These are phyloP conservation scores for Monilinia laxa DNA, from an alignment of 2,329 filamentous ascomycete species.

Conservation along the genomic window DNA sequence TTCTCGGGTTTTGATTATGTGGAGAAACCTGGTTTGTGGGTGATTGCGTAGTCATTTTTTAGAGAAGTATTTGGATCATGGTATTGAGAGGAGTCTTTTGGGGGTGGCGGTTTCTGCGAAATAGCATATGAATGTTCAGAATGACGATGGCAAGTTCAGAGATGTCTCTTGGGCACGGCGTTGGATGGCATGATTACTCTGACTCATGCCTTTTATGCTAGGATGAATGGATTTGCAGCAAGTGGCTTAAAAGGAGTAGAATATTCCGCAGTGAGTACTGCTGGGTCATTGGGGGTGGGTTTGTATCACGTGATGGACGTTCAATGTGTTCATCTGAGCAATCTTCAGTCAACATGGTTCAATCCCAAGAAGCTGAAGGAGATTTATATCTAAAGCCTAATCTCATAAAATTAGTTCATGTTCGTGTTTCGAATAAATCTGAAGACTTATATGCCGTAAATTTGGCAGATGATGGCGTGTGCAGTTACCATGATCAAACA, in stretches of 20 bases:
- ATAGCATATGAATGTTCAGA: too few species aligned
- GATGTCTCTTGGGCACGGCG: neutral
- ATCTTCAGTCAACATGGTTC: neutral
- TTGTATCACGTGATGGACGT: neutral
- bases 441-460: neutral
- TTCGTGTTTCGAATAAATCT: neutral
- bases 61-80: conserved; percentile 8
- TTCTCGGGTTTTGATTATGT: conserved; percentile 14
- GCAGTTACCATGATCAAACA: neutral
- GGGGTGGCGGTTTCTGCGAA: neutral
- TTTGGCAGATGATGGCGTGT: neutral
- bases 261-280: neutral
- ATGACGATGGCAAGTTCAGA: neutral
- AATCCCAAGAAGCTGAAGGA: neutral
- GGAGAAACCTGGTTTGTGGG: conserved; percentile 19
- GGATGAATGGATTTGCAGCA: neutral
- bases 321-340: neutral
- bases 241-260: neutral
- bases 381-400: neutral
- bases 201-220: neutral
- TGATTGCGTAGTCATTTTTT: conserved; percentile 20
- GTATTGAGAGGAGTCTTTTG: neutral
- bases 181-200: neutral
- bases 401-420: neutral
- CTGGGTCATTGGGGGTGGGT: neutral